A percentile compares a stretch with the other conserved stretches of the same genome.
Evolutionary conservation across 2,329 filamentous ascomycete genomes (phyloP).

Genomic region (Fusarium decemcellulare): DNA sequence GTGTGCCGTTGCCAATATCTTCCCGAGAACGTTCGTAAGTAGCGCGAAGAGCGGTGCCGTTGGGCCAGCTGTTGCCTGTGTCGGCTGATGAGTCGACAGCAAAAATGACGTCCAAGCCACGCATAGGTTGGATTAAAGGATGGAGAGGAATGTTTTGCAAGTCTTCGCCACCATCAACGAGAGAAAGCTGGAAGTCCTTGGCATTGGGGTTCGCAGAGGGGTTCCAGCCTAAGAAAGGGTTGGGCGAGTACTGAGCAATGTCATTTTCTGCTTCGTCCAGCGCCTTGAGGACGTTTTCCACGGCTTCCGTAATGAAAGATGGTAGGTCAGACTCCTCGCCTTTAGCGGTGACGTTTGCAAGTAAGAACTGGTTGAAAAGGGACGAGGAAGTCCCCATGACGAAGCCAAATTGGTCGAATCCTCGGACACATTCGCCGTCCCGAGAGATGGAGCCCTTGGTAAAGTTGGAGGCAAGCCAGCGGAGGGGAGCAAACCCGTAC

Average conservation of each 20-base stretch:
- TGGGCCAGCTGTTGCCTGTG: conserved; percentile 68
- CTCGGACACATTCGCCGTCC: conserved; percentile 63
- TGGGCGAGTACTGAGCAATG: conserved; percentile 77
- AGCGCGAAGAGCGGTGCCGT: conserved; percentile 69
- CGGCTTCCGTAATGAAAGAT: conserved; percentile 55
- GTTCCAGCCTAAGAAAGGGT: conserved; percentile 69
- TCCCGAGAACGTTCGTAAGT: conserved; percentile 66
- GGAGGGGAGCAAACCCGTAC: conserved; percentile 69
- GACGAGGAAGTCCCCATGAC: conserved; percentile 85
- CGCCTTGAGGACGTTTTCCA: conserved; percentile 63
- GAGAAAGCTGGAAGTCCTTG: conserved; percentile 68
- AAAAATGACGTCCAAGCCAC: conserved; percentile 72
- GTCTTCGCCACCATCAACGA: conserved; percentile 86
- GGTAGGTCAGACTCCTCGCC: conserved; percentile 54
- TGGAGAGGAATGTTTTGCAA: conserved; percentile 83
- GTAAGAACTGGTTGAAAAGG: conserved; percentile 78
- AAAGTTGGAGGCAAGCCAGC: conserved; percentile 72
- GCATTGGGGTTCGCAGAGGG: conserved; percentile 54
- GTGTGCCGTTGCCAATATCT: conserved; percentile 63
- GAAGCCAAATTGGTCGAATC: conserved; percentile 84
- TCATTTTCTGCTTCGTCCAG: conserved; percentile 76
- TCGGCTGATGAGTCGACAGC: conserved; percentile 76
- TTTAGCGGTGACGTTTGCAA: conserved; percentile 64
- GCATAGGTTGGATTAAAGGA: conserved; percentile 64
- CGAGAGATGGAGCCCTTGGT: conserved; percentile 59